Conservation (phyloP, 2,329 filamentous ascomycete genomes). For the Monascus ruber region DNA sequence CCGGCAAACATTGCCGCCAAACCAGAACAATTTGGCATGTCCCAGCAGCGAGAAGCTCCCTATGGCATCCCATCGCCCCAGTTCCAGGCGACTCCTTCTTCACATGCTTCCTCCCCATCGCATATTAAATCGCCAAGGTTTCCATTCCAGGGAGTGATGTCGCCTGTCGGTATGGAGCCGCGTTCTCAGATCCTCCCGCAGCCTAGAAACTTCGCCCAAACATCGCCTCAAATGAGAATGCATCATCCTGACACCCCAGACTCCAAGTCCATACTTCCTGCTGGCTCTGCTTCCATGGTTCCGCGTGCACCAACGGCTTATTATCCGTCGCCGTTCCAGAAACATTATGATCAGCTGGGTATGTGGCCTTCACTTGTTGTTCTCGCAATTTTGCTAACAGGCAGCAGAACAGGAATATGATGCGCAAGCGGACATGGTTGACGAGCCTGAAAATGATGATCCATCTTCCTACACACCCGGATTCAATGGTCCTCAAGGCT, state of each 20-base stretch:
- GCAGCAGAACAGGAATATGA: slow-evolving; percentile 92
- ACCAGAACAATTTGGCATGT: slow-evolving; percentile 38
- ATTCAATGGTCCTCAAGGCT: slow-evolving; percentile 33
- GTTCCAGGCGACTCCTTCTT: slow-evolving; percentile 70
- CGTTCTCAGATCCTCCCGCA: slow-evolving; percentile 37
- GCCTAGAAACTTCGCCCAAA: slow-evolving; percentile 23
- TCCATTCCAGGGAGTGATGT: slow-evolving; percentile 48
- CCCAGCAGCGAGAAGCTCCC: slow-evolving; percentile 31
- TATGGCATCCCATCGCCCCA: slow-evolving; percentile 51
- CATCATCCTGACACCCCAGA: slow-evolving; percentile 27
- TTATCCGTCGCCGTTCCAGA: slow-evolving; percentile 82
- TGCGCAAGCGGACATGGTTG: slow-evolving; percentile 76
- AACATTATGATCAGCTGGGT: slow-evolving; percentile 91
- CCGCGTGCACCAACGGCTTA: slow-evolving; percentile 42
- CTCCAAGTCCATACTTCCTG: slow-evolving; percentile 20
- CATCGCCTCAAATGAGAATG: slow-evolving; percentile 24
- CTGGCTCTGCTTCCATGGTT: slow-evolving; percentile 15
- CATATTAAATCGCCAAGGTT: slow-evolving; percentile 53
- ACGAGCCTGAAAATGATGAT: slow-evolving; percentile 61
- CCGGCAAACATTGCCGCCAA: slow-evolving; percentile 67
- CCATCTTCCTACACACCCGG: slow-evolving; percentile 54
- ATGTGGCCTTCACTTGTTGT: slow-evolving; percentile 47
- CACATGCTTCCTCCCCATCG: slow-evolving; percentile 59
- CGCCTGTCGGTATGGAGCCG: slow-evolving; percentile 48
- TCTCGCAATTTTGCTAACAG: slow-evolving; percentile 27